These are phyloP conservation scores for Aspergillus phoenicis DNA, from an alignment of 2,329 filamentous ascomycete genomes.

Conservation along the genomic window DNA sequence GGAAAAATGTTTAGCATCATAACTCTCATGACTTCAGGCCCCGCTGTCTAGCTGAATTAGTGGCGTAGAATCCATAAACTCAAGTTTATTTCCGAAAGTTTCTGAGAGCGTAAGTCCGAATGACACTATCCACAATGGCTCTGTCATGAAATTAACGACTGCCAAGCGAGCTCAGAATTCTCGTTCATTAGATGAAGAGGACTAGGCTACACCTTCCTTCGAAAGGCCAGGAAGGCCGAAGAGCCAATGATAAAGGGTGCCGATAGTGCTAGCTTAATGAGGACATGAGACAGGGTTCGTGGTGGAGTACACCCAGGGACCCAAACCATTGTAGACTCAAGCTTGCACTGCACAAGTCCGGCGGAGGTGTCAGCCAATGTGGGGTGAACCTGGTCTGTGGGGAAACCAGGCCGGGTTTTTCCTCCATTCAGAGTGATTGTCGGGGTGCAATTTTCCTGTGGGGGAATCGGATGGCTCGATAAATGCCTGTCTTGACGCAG, in stretches of 20 bases:
- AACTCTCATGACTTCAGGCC: not conserved
- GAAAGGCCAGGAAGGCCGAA: not conserved
- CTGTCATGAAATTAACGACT: not conserved
- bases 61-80: not conserved
- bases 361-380: not conserved
- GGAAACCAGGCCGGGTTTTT: not conserved
- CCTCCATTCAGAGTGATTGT: not conserved
- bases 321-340: not conserved
- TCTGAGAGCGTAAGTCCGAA: not conserved
- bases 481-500: not conserved
- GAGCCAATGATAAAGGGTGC: not conserved
- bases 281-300: not conserved
- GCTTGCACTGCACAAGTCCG: not conserved
- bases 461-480: not conserved
- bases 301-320: not conserved
- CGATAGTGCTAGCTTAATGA: not conserved
- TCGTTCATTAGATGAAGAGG: not conserved
- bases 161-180: not conserved
- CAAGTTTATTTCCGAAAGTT: not conserved
- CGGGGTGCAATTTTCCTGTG: not conserved
- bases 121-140: not conserved
- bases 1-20: not conserved
- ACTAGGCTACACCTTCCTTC: not conserved
- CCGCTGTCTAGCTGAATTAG: not conserved
- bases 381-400: not conserved